Base-by-base conservation (phyloP, 352 stramenopile species). In the Phytophthora brassicae region DNA sequence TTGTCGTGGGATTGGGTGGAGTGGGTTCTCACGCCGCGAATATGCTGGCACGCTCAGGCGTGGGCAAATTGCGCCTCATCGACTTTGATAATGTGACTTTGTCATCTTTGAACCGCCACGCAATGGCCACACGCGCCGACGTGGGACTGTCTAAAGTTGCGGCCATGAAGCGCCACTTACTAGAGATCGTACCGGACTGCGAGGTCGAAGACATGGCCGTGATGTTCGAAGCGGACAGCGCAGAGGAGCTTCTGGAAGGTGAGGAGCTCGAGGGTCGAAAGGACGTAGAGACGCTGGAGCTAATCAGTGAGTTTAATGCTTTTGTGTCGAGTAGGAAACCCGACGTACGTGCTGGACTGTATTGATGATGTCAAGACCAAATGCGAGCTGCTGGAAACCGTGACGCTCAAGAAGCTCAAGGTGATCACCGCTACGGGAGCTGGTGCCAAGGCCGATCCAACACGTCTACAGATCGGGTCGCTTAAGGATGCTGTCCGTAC, bases 11-110 rank as follows among this genome's bases (percentile, higher is more conserved):
- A 17, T 75, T 99, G 14, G 97, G 97, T 29, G 97, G 97, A 22
- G 97, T 99, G 5, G 97, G 98, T 4, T 93, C 82, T 31, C 97
- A 99, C 69, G 89, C 93, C 5, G 96, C 96, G n/a, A 84, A 99
- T 69, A 98, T 99, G 94, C 79, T 99, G 51, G 97, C 94, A 39
- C 86, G 97, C 48, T 97, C 95, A 16, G 97, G 97, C 16, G 95
- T 99, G 3, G 76, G 87, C 41, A 86, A 90, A 41, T 64, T 99
- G 45, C 84, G 96, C n/a, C 77, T 99, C 26, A 90, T 99, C 22
- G 98, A 99, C 81, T 99, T 99, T 89, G 98, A 99, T 74, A 98
- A 99, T 69, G 96, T 99, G 12, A 99, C 97, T 26, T 76, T 99
- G 44, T 99, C 95, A 43, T 99, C 94, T 47, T 81, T 99, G 33